Evolutionary conservation across 345 rosid species (phyloP), one percentile per base, ranked within the genome.

Genomic region (Moricandia moricandioides): DNA sequence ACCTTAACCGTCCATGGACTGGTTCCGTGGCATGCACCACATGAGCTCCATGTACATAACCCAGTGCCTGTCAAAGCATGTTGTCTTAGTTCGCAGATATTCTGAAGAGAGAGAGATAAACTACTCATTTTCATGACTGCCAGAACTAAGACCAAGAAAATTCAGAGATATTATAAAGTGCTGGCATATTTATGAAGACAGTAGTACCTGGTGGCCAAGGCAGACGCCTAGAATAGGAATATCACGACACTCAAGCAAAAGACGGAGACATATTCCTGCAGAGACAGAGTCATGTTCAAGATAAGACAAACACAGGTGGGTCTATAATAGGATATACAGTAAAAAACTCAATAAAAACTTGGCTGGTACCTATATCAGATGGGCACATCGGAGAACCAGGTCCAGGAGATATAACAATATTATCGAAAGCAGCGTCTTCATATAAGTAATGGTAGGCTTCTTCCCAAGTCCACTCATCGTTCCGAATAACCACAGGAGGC

Each of bases 1-100:
- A 95, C 99, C 99, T 95, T 83, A 92, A 78, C 8, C 97, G 93
- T 71, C 97, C 99, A 80, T 95, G 99, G 68, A 95, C 88, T 56
- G 99, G 97, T 78, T 92, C 97, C 21, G 90, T 69, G 66, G 97
- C 99, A 64, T 90, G 99, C 73, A 88, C 85, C 71, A 95, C 82
- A 75, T 71, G 83, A 79, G 97, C 99, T 63, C 97, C 97, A 71
- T 95, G 92, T 21, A 83, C 97, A 76, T 86, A 90, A 77, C 97
- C 97, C 72, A 95, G 78, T 72, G 99, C 99, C 99, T 95, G 84
- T 65, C 51, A 83, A 69, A 71, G 52, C 37, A 72, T 52, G 0
- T 52, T 21, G 35, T 9, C 58, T 16, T 45, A 14, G 51, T 45
- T 67, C 8, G 33, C n/a, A 72, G 13, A 51, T 27, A 35, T 35